Evolutionary conservation across 1,284 basidiomycete genomes (phyloP), one percentile per base, ranked within the genome.

Genomic region (Ceraceosorus guamensis): DNA sequence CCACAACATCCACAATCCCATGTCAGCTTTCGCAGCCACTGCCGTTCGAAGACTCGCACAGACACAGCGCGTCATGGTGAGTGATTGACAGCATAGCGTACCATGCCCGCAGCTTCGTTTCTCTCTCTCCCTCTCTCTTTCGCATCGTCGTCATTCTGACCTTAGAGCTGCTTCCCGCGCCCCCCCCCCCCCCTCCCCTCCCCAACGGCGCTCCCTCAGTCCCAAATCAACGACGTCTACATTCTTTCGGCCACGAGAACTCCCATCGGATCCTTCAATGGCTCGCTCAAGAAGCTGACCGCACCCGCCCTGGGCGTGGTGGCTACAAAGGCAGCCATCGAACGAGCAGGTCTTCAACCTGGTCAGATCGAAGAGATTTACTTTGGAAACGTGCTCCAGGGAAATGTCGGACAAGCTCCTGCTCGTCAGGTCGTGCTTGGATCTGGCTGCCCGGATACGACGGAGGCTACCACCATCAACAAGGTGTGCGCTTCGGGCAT

Each of bases 391-490:
- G 79, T 79, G 30, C 67, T 79, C 41, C 78, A 79, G 64, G 78
- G 65, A 31, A 74, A 72, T 53, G 68, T 77, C 14, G 78, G 78
- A 5, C 79, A 79, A 68, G 69, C 73, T 18, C 78, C 79, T 16
- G 78, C 78, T n/a, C 66, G 78, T 46, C 79, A 79, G 67, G 78
- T 78, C 52, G 77, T 69, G n/a, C 85, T 98, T 57, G 91, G 93
- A 78, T 91, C 93, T 30, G 93, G 93, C 0, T 75, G 95, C 77
- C 85, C 84, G 63, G 78, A 85, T 24, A 82, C 82, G 60, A 91
- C 91, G 39, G 95, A 99, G 80, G 92, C 92, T 16, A 98, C 95
- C 43, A 98, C 95, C 53, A 87, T 99, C 81, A 99, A 99, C 78
- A 80, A 77, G 89, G 78, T 79, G 46, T 79, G 79, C 70, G 79